phyloP scores from a whole-genome alignment of 768 basidiomycete genomes.

The Nidularia sp. region DNA sequence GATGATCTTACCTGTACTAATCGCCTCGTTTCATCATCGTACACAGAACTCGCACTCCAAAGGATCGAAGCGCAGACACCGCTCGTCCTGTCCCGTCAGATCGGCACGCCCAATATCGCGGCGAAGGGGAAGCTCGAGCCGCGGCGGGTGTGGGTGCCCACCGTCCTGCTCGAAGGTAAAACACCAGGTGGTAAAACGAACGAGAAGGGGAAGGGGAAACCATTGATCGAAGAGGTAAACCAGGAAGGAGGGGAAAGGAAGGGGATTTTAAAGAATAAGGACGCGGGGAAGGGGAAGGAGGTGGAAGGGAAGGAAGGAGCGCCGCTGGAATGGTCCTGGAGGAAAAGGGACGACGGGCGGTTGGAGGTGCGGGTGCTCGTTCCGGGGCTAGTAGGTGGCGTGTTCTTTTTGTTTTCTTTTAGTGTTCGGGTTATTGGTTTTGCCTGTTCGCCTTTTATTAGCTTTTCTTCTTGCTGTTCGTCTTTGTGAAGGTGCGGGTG shows the following conservation, averaged over 20 bases:
- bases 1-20: neutral
- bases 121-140: slow-evolving; percentile 67
- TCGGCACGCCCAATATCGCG: slow-evolving; percentile 72
- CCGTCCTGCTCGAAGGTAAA: slow-evolving; percentile 23
- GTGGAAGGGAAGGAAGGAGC: slow-evolving; percentile 16
- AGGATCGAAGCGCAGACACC: slow-evolving; percentile 60
- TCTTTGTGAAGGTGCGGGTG: too few relatives aligned
- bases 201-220: slow-evolving; percentile 10
- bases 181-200: neutral
- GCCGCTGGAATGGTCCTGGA: slow-evolving; percentile 52
- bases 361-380: slow-evolving; percentile 50
- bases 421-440: too few relatives aligned
- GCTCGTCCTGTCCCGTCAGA: slow-evolving; percentile 60
- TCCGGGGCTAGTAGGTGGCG: slow-evolving; percentile 50
- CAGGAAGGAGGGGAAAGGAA: slow-evolving; percentile 17
- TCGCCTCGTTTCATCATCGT: neutral
- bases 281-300: neutral
- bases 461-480: too few relatives aligned
- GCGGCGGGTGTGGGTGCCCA: slow-evolving; percentile 55
- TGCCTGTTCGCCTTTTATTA: too few relatives aligned
- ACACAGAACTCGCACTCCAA: slow-evolving; percentile 64
- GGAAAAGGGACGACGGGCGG: slow-evolving; percentile 26
- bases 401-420: too few relatives aligned
- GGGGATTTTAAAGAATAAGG: slow-evolving; percentile 38
- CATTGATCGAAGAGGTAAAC: slow-evolving; percentile 45